phyloP scores from a whole-genome alignment of 306 rosid genomes.

The Sesbania bispinosa region DNA sequence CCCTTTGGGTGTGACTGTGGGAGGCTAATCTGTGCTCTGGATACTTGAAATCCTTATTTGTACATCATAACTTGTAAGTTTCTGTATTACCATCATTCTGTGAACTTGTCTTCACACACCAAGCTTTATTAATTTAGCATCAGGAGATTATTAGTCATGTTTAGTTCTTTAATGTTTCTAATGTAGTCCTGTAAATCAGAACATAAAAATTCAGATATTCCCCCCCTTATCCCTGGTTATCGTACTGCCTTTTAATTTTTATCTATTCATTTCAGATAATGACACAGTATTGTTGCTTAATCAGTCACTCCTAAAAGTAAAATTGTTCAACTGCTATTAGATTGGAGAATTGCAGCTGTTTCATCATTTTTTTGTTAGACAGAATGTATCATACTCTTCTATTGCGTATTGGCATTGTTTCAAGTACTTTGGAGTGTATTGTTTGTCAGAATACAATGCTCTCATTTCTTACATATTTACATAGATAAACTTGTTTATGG shows the following conservation, averaged over 20 bases:
- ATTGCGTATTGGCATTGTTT: neutral
- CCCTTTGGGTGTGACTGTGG: neutral
- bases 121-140: neutral
- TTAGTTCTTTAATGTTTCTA: neutral
- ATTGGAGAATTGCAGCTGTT: neutral
- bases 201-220: neutral
- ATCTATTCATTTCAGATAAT: conserved; percentile 4
- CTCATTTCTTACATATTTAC: neutral
- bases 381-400: neutral
- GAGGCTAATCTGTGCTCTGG: neutral
- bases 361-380: neutral
- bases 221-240: neutral
- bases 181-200: neutral
- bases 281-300: neutral
- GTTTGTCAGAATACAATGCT: neutral
- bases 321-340: neutral
- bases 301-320: neutral
- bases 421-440: neutral
- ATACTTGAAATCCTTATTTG: neutral
- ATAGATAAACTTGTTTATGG: neutral
- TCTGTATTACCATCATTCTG: neutral
- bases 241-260: neutral
- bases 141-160: neutral
- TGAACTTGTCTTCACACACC: neutral
- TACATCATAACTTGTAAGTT: neutral